Evolutionary conservation across 805 yeast genomes (phyloP).

Genomic region (Suhomyces sp.): DNA sequence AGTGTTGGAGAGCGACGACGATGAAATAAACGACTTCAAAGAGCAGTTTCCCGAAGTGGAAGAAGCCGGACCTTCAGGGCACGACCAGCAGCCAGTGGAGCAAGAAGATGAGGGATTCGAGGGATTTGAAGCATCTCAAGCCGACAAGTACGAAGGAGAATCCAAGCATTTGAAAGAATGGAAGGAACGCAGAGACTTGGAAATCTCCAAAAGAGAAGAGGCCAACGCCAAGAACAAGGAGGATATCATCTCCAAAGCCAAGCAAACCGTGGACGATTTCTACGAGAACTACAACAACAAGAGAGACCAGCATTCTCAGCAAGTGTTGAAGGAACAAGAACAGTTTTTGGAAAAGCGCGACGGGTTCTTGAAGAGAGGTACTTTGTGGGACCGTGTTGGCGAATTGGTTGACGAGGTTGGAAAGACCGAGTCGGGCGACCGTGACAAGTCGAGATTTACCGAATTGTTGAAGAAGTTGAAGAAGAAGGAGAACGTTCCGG

Average conservation of each 20-base stretch:
- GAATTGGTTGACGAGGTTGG: conserved; percentile 49
- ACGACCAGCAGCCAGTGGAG: conserved; percentile 15
- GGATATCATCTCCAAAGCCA: conserved; percentile 72
- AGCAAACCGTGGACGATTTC: conserved; percentile 82
- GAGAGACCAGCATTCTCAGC: conserved; percentile 64
- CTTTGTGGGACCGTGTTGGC: conserved; percentile 55
- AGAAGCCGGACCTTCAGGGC: conserved; percentile 20
- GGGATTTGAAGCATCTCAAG: conserved; percentile 20
- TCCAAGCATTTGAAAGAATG: conserved; percentile 61
- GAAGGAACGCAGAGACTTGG: conserved; percentile 77
- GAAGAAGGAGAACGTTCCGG: conserved; percentile 72
- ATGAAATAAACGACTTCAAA: conserved; percentile 57
- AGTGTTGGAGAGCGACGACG: conserved; percentile 35
- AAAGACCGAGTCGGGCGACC: conserved; percentile 37
- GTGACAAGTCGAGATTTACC: conserved; percentile 71
- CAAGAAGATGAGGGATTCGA: conserved; percentile 45
- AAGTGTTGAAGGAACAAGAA: conserved; percentile 64
- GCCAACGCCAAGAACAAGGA: conserved; percentile 60
- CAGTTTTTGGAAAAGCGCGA: conserved; percentile 74
- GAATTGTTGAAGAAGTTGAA: conserved; percentile 61
- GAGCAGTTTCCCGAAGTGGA: conserved; percentile 62
- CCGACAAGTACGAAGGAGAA: conserved; percentile 33
- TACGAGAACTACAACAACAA: conserved; percentile 87
- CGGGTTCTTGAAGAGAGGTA: conserved; percentile 44
- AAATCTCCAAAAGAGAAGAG: conserved; percentile 76